A percentile compares a stretch with the other conserved stretches of the same genome.
These are phyloP conservation scores for Plenodomus tracheiphilus DNA, from an alignment of 2,329 filamentous ascomycete species.

Conservation along the genomic window DNA sequence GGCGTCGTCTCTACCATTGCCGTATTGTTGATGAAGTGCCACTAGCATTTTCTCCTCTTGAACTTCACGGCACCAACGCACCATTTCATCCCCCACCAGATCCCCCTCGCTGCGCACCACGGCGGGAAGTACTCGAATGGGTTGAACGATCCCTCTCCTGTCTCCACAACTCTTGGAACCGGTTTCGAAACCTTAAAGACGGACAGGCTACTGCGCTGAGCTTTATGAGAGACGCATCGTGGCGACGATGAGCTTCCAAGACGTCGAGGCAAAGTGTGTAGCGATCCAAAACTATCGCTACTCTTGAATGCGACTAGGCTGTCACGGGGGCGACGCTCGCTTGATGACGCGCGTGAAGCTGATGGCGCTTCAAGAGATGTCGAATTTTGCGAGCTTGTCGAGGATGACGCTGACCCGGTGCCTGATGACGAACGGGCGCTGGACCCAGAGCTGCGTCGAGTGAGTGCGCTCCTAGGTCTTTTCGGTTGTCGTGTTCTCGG, in stretches of 20 bases:
- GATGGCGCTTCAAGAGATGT: no score
- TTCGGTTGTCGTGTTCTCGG: not conserved
- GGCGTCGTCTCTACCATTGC: no score
- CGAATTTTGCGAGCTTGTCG: not conserved
- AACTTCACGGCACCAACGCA: not conserved
- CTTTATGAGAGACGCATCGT: not conserved
- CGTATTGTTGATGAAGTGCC: not conserved
- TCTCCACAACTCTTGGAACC: no score
- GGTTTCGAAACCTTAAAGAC: not conserved
- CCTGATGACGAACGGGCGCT: not conserved
- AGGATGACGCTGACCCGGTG: not conserved
- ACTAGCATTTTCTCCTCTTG: not conserved
- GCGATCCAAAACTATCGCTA: not conserved
- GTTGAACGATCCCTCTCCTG: not conserved
- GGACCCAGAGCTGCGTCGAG: not conserved
- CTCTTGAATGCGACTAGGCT: not conserved
- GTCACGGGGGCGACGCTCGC: not conserved
- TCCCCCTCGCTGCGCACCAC: conserved; percentile 1
- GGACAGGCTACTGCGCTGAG: not conserved
- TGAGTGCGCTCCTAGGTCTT: not conserved
- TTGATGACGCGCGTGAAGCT: not conserved
- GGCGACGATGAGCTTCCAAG: not conserved
- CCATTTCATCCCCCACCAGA: conserved; percentile 5
- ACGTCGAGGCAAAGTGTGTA: not conserved
- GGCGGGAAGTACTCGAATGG: conserved; percentile 3